Percentiles rank a stretch among this genome's conserved stretches.
Evolutionary conservation across 352 stramenopile species (phyloP).

Genomic region (Pythium aphanidermatum): DNA sequence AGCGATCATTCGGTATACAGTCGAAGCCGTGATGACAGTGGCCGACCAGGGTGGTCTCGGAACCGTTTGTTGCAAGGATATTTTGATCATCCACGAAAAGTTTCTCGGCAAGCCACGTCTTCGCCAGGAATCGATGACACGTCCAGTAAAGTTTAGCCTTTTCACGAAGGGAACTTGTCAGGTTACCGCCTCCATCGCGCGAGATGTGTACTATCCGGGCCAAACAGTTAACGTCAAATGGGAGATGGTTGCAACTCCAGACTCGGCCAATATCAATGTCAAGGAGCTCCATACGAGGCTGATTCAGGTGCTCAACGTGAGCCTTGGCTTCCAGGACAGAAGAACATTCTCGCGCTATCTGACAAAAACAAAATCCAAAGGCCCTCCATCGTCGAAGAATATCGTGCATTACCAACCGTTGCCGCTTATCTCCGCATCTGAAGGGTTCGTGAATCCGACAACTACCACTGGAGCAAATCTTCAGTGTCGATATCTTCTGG

Average conservation of each 20-base stretch:
- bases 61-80: slow-evolving; percentile 12
- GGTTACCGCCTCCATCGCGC: slow-evolving; percentile 53
- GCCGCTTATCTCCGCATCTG: slow-evolving; percentile 19
- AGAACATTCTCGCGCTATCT: slow-evolving; percentile 35
- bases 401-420: slow-evolving; percentile 47
- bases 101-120: slow-evolving; percentile 14
- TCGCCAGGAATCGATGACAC: slow-evolving; percentile 11
- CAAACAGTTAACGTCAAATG: slow-evolving; percentile 55
- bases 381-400: slow-evolving; percentile 25
- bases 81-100: slow-evolving; percentile 24
- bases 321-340: slow-evolving; percentile 23
- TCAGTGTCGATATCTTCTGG: slow-evolving; percentile 14
- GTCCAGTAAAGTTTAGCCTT: slow-evolving; percentile 39
- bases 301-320: slow-evolving; percentile 42
- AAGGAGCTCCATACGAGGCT: slow-evolving; percentile 40
- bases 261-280: slow-evolving; percentile 29
- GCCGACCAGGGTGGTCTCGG: slow-evolving; percentile 8
- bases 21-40: slow-evolving; percentile 24
- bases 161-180: slow-evolving; percentile 45
- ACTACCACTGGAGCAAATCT: slow-evolving; percentile 14
- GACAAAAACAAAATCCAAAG: slow-evolving; percentile 34
- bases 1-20: slow-evolving; percentile 25
- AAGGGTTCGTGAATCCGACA: slow-evolving; percentile 29
- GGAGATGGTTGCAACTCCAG: slow-evolving; percentile 39
- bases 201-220: slow-evolving; percentile 53